Base-by-base conservation (phyloP, 75 land plant genomes). In the Sequoia sempervirens region DNA sequence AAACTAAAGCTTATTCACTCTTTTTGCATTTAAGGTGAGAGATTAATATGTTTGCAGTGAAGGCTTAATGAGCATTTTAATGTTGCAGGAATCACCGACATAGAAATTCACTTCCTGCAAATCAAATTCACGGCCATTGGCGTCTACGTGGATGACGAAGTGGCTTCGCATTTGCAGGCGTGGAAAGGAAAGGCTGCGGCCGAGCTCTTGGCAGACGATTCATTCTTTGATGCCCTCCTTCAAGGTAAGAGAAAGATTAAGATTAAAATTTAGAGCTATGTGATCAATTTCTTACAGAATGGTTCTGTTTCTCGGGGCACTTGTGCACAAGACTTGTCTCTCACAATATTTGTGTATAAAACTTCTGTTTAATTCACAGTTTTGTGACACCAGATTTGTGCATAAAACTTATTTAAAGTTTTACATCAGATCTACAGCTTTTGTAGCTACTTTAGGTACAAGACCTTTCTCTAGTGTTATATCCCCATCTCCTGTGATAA, bases 101-200 rank as follows among this genome's bases (percentile, higher is more conserved):
- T 96, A 80, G 93, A 92, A 80, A 96, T 97, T n/a, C 99, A 97
- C 80, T 97, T 91, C 69, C 92, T 97, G 13, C 96, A 94, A 68
- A 92, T 97, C 20, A 96, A 92, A 85, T 94, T 91, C 91, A 96
- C 92, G 0, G 93, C 95, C n/a, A 96, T 97, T 41, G 99, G 99
- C 18, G 89, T 97, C 45, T 97, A 97, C 86, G 28, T 90, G 47
- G 96, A 90, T 13, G 78, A 52, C 12, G 88, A 86, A 56, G 83
- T 96, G 69, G 84, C 80, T n/a, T 78, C 72, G 7, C 93, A 92
- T 85, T 83, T 97, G 75, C 82, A 86, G 58, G 68, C 82, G 40
- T 97, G 93, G 93, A 94, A 94, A 86, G 96, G 99, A 13, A 95
- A 94, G 82, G 41, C 88, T 3, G 91, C 84, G 13, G 73, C 72